These are phyloP conservation scores for Teratosphaeria nubilosa DNA, from an alignment of 2,329 filamentous ascomycete genomes.

Conservation along the genomic window DNA sequence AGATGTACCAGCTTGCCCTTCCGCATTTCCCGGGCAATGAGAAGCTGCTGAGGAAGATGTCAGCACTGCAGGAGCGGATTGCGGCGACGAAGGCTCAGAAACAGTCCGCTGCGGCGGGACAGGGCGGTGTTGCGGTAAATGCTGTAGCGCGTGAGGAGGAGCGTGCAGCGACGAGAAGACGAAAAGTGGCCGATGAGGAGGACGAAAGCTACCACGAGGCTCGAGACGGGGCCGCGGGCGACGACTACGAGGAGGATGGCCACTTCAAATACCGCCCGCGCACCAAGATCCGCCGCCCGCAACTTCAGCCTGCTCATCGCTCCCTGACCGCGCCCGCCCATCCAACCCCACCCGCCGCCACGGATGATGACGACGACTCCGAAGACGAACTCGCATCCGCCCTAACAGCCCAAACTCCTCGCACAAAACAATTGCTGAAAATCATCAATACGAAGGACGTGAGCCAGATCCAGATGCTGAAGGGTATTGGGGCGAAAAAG, in stretches of 20 bases:
- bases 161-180: constrained; percentile 6
- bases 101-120: neutral
- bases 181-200: constrained; percentile 11
- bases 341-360: constrained; percentile 8
- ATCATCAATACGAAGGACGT: constrained; percentile 67
- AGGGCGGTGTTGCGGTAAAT: neutral
- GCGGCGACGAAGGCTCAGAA: constrained; percentile 28
- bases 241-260: constrained; percentile 24
- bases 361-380: constrained; percentile 16
- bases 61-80: constrained; percentile 42
- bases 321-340: constrained; percentile 4
- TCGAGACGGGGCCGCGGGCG: constrained; percentile 14
- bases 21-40: constrained; percentile 79
- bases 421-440: constrained; percentile 52
- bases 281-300: constrained; percentile 25
- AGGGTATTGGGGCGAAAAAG: constrained; percentile 64
- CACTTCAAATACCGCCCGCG: constrained; percentile 29
- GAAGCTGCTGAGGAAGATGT: constrained; percentile 55
- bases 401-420: constrained; percentile 37
- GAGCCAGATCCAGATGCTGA: constrained; percentile 53
- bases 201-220: constrained; percentile 37
- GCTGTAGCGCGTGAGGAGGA: neutral
- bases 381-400: constrained; percentile 23
- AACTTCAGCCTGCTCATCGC: constrained; percentile 2
- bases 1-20: constrained; percentile 76